These are phyloP conservation scores for Penicillium brevicompactum DNA, from an alignment of 2,329 filamentous ascomycete species.

Conservation along the genomic window DNA sequence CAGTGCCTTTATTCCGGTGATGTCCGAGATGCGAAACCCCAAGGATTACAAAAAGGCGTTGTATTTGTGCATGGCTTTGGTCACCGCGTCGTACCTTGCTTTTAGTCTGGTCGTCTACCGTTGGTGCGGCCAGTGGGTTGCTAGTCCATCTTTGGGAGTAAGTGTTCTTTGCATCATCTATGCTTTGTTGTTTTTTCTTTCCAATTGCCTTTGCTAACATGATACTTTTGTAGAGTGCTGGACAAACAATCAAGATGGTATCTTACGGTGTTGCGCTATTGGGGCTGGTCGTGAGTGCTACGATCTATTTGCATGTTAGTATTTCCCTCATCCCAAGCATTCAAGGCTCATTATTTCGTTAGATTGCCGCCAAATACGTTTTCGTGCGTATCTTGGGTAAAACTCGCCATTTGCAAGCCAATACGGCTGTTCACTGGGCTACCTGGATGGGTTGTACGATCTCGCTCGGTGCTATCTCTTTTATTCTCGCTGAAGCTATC, in stretches of 20 bases:
- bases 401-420: conserved; percentile 52
- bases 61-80: conserved; percentile 60
- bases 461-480: conserved; percentile 45
- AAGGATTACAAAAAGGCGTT: conserved; percentile 61
- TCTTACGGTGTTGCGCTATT: conserved; percentile 60
- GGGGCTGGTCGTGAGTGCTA: conserved; percentile 54
- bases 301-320: conserved; percentile 43
- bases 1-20: conserved; percentile 62
- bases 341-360: background rate
- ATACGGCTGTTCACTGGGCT: conserved; percentile 52
- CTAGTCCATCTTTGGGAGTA: conserved; percentile 58
- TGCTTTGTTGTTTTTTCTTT: background rate
- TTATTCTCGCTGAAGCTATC: conserved; percentile 53
- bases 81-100: conserved; percentile 57
- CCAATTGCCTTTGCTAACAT: conserved; percentile 22
- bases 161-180: background rate
- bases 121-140: conserved; percentile 63
- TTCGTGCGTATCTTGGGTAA: conserved; percentile 57
- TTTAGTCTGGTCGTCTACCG: conserved; percentile 62
- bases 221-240: conserved; percentile 46
- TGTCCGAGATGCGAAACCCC: conserved; percentile 63
- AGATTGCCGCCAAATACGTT: conserved; percentile 56
- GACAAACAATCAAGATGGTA: conserved; percentile 61
- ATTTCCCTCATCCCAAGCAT: background rate
- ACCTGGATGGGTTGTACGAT: conserved; percentile 54